Evolutionary conservation across 768 basidiomycete species (phyloP).

Genomic region (Pisolithus orientalis): DNA sequence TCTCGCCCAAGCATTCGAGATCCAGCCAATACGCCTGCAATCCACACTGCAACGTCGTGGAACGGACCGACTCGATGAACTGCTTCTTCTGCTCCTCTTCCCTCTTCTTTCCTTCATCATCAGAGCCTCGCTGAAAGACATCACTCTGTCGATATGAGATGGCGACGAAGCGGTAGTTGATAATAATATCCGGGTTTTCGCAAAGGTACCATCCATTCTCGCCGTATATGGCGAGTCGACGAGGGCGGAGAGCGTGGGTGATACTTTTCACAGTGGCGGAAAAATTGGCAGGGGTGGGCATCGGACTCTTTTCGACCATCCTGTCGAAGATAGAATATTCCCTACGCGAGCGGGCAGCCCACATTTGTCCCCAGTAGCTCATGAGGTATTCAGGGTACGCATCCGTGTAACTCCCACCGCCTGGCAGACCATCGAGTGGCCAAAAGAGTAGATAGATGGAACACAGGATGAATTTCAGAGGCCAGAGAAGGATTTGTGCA

Average conservation of each 20-base stretch:
- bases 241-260: conserved; percentile 11
- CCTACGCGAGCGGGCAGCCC: conserved; percentile 16
- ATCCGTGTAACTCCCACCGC: neutral
- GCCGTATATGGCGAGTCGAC: conserved; percentile 5
- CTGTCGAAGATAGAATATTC: conserved; percentile 9
- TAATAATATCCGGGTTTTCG: conserved; percentile 2
- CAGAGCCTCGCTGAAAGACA: conserved; percentile 4
- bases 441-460: conserved; percentile 8
- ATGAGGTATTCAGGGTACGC: conserved; percentile 3
- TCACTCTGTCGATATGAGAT: conserved; percentile 12
- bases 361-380: conserved; percentile 12
- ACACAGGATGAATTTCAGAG: neutral
- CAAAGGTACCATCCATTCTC: conserved; percentile 3
- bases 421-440: conserved; percentile 1
- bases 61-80: conserved; percentile 8
- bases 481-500: conserved; percentile 3
- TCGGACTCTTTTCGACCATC: neutral
- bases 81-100: conserved; percentile 1
- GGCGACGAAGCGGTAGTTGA: conserved; percentile 6
- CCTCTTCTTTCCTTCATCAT: neutral
- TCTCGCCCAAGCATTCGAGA: conserved; percentile 12
- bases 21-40: conserved; percentile 15
- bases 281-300: conserved; percentile 1
- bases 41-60: neutral
- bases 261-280: neutral